Base-by-base conservation (phyloP, 2,329 filamentous ascomycete genomes). In the Sporothrix brasiliensis region DNA sequence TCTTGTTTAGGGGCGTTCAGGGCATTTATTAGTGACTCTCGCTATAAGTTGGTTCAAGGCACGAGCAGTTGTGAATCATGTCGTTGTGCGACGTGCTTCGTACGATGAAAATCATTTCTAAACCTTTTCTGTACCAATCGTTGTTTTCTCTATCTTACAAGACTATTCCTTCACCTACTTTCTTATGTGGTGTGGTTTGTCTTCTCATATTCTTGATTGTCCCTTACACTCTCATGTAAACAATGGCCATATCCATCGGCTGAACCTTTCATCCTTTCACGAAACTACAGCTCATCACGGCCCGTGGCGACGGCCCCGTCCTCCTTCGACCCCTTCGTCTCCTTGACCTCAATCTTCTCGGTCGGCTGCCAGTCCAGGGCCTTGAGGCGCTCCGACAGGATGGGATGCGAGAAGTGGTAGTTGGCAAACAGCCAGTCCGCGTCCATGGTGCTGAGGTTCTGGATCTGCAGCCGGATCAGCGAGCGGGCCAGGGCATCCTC, bases 321-420 rank as follows among this genome's bases (percentile, higher is more conserved):
- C 13, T 47, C 58, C 87, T 77, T 86, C 86, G 44, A 88, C 87
- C 77, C 34, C 34, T 34, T 7, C 1, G 34, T 34, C 34, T 75
- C 73, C 70, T 80, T 76, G 2, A 74, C 75, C 10, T 78, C 79
- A 24, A 85, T 80, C 73, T 82, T 84, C 72, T 82, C 79, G 19
- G 80, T 82, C 67, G 92, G 89, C 77, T 90, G 89, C 94, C 94
- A 99, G 74, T 92, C 90, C 72, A 99, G 86, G 1, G 94, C 95
- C 80, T 92, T 92, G 76, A 99, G 85, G 77, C 95, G 89, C 86
- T 99, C 96, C 1, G 94, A 92, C 75, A 99, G 84, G 75, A 98
- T 97, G 0, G 95, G 95, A 82, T 99, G 95, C 30, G 94, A 97
- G 86, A 96, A 97, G 83, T 99, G 94, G 85, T 98, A 99, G 82